Evolutionary conservation across 192 early-diverging fungal genomes (phyloP).

Genomic region (Podila horticola): DNA sequence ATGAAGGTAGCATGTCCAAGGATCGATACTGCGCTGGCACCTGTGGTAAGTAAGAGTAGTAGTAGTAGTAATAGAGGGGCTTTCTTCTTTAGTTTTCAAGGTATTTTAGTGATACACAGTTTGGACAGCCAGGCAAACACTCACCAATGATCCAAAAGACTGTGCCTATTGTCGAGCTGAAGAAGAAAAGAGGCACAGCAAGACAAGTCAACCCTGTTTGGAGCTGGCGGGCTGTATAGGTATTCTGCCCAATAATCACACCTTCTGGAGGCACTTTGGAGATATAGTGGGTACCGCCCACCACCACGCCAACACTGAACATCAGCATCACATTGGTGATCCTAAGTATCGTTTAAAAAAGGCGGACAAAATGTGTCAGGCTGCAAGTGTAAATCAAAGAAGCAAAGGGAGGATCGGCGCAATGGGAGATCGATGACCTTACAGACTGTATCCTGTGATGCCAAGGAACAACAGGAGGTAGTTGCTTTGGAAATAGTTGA

Average conservation of each 20-base stretch:
- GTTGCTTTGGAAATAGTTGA: constrained; percentile 66
- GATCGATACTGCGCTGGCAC: constrained; percentile 65
- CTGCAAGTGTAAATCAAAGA: background rate
- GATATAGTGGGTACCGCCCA: constrained; percentile 59
- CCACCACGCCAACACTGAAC: constrained; percentile 56
- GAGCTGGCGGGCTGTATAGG: constrained; percentile 51
- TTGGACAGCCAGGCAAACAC: background rate
- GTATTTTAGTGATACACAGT: no score
- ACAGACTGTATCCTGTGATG: constrained; percentile 65
- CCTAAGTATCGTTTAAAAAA: constrained; percentile 19
- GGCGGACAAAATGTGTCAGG: background rate
- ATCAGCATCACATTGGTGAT: constrained; percentile 61
- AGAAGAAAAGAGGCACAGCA: constrained; percentile 62
- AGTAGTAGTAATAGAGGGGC: background rate
- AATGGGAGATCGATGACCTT: constrained; percentile 9
- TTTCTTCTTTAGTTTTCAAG: no score
- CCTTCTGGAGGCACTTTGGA: constrained; percentile 56
- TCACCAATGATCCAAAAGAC: constrained; percentile 71
- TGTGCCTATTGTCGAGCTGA: constrained; percentile 63
- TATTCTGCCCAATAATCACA: constrained; percentile 29
- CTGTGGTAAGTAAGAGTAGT: constrained; percentile 22
- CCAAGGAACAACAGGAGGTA: constrained; percentile 66
- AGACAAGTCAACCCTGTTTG: constrained; percentile 52
- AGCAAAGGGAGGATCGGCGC: background rate
- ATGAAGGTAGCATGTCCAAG: constrained; percentile 65